Conservation (phyloP, 768 basidiomycete species). For the Paxillus rubicundulus region DNA sequence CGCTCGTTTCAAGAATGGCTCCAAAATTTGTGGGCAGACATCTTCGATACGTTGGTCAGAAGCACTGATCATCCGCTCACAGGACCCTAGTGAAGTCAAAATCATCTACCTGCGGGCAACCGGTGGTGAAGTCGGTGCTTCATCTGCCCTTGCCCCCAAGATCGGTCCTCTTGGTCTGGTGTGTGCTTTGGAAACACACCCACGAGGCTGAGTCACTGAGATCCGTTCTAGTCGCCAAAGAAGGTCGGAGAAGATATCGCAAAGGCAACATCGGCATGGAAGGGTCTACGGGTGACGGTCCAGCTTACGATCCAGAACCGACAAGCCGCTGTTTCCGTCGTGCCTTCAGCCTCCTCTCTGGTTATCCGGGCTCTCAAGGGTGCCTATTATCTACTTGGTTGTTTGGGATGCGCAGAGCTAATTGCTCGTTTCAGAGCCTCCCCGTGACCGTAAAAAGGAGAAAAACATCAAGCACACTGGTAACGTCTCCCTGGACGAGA, state of each 20-base stretch:
- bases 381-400: conserved; percentile 35
- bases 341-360: conserved; percentile 94
- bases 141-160: conserved; percentile 97
- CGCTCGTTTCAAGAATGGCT: conserved; percentile 53
- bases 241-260: conserved; percentile 99
- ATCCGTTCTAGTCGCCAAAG: conserved; percentile 81
- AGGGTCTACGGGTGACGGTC: conserved; percentile 98
- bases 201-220: conserved; percentile 11
- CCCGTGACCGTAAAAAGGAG: conserved; percentile 99
- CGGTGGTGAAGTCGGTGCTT: conserved; percentile 99
- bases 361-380: conserved; percentile 99
- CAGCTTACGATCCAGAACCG: conserved; percentile 99
- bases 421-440: conserved; percentile 67
- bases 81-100: conserved; percentile 98
- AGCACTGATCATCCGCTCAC: conserved; percentile 1
- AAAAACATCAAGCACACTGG: conserved; percentile 99
- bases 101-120: conserved; percentile 98
- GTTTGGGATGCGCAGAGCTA: not conserved
- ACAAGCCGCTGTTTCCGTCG: conserved; percentile 95
- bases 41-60: not conserved
- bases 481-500: conserved; percentile 91
- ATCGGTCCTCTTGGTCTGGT: conserved; percentile 99
- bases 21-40: conserved; percentile 65
- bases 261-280: conserved; percentile 97
- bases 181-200: conserved; percentile 31